Conservation (phyloP, 768 basidiomycete genomes). For the Collybia mongolica region DNA sequence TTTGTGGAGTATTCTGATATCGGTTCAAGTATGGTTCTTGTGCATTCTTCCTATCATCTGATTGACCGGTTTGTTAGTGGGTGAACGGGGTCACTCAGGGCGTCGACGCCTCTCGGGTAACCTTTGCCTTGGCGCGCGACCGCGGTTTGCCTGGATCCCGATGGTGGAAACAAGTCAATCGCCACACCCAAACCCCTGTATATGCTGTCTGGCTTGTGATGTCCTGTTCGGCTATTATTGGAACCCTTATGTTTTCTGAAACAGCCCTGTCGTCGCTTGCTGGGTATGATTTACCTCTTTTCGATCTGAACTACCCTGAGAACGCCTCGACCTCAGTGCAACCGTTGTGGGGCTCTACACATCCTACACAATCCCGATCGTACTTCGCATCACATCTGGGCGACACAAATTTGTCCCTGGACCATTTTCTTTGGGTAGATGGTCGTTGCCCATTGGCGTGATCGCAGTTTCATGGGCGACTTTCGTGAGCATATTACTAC, state of each 20-base stretch:
- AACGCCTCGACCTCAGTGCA: slow-evolving; percentile 35
- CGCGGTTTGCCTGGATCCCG: slow-evolving; percentile 71
- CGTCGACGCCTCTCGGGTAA: slow-evolving; percentile 72
- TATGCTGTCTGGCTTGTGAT: slow-evolving; percentile 79
- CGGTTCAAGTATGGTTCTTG: slow-evolving; percentile 38
- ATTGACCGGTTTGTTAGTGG: slow-evolving; percentile 35
- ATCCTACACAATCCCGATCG: slow-evolving; percentile 65
- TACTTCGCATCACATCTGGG: slow-evolving; percentile 70
- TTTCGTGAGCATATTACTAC: slow-evolving; percentile 56
- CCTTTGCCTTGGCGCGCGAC: slow-evolving; percentile 71
- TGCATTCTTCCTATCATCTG: background rate
- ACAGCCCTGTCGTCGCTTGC: slow-evolving; percentile 66
- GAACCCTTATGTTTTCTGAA: slow-evolving; percentile 62
- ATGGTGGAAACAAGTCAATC: slow-evolving; percentile 65
- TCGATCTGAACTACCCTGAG: background rate
- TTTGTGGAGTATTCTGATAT: slow-evolving; percentile 69
- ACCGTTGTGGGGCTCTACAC: slow-evolving; percentile 72
- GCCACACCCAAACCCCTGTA: slow-evolving; percentile 62
- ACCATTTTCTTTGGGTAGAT: slow-evolving; percentile 54
- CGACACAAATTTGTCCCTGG: slow-evolving; percentile 57
- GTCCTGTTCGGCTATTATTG: slow-evolving; percentile 50
- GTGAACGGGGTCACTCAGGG: slow-evolving; percentile 74
- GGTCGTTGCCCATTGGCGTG: slow-evolving; percentile 57
- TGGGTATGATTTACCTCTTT: slow-evolving; percentile 39
- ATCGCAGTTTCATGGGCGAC: slow-evolving; percentile 65